Percentiles rank a stretch among this genome's conserved stretches.
Conservation (phyloP, 768 basidiomycete species). For the Tricholoma furcatifolium region DNA sequence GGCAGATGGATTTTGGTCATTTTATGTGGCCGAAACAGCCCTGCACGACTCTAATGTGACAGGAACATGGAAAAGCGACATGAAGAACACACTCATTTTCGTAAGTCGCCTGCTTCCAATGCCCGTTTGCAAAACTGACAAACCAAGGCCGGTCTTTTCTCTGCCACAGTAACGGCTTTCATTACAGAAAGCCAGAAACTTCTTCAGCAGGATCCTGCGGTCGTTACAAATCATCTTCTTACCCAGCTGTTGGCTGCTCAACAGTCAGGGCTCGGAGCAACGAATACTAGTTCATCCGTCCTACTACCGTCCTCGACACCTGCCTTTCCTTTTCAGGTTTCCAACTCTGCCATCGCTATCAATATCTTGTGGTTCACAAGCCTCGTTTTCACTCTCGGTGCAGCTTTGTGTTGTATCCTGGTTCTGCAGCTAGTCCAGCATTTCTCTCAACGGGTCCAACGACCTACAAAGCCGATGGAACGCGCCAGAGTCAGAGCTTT, state of each 20-base stretch:
- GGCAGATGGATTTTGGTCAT: neutral
- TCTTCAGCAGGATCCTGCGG: slow-evolving; percentile 27
- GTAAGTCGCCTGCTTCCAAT: slow-evolving; percentile 19
- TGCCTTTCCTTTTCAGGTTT: slow-evolving; percentile 9
- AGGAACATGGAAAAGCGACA: slow-evolving; percentile 11
- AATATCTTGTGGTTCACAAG: slow-evolving; percentile 31
- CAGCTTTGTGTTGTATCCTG: slow-evolving; percentile 25
- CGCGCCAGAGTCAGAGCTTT: slow-evolving; percentile 4
- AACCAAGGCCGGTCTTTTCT: slow-evolving; percentile 39
- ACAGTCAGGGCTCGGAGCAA: neutral
- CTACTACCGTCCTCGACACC: neutral
- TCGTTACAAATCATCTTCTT: slow-evolving; percentile 25
- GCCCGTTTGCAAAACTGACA: neutral
- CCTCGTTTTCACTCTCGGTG: slow-evolving; percentile 22
- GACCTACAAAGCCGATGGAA: neutral
- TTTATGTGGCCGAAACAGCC: neutral
- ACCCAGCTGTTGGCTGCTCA: slow-evolving; percentile 12
- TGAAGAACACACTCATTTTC: slow-evolving; percentile 23
- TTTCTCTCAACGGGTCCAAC: neutral
- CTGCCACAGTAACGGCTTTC: slow-evolving; percentile 36
- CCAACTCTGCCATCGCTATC: slow-evolving; percentile 19
- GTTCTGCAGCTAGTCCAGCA: neutral
- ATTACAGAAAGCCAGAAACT: slow-evolving; percentile 32
- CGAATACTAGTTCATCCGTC: slow-evolving; percentile 2
- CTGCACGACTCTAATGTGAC: neutral